Evolutionary conservation across 2,329 filamentous ascomycete species (phyloP), one percentile per base, ranked within the genome.

Genomic region (Trichoderma citrinoviride): DNA sequence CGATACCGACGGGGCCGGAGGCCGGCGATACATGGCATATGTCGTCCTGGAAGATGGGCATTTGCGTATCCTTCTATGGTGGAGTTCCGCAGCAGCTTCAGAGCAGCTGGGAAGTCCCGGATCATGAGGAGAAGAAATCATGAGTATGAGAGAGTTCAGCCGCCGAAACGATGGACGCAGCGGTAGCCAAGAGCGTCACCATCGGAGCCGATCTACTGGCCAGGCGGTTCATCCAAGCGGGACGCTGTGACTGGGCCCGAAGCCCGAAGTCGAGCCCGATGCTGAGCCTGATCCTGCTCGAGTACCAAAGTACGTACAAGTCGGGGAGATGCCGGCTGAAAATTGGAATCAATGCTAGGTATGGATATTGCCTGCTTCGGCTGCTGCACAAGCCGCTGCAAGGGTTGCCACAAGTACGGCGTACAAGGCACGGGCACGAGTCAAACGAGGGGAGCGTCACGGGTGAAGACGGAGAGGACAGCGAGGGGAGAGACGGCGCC

Each of bases 11-110:
- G 33, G 41, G 41, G 27, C 56, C 40, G 69, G 70, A 61, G 67
- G 66, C 69, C 49, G 61, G 65, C 47, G 67, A 66, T 66, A 73
- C 73, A 68, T 76, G 76, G 56, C 79, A 78, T 70, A 82, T 71
- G 70, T 84, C 80, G 72, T 82, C 79, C 69, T 84, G 82, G 70
- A 85, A 87, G 73, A 86, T 86, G 68, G 85, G 85, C 85, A 87
- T 87, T 68, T 67, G 61, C n/a, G 33, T 37, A n/a, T 15, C 47
- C 21, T 55, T 25, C 23, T 47, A 41, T 44, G 53, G 66, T 25
- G 67, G 65, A 50, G 67, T 64, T 60, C 27, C 63, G 29, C 65
- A 63, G 67, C 68, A 61, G 68, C 67, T 65, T 67, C 23, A n/a
- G 21, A 40, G 41, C 25, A 25, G 44, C 49, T 14, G 27, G 33